A percentile compares a stretch with the other conserved stretches of the same genome.
These are phyloP conservation scores for Melanogaster broomeanus DNA, from an alignment of 768 basidiomycete genomes.

Conservation along the genomic window DNA sequence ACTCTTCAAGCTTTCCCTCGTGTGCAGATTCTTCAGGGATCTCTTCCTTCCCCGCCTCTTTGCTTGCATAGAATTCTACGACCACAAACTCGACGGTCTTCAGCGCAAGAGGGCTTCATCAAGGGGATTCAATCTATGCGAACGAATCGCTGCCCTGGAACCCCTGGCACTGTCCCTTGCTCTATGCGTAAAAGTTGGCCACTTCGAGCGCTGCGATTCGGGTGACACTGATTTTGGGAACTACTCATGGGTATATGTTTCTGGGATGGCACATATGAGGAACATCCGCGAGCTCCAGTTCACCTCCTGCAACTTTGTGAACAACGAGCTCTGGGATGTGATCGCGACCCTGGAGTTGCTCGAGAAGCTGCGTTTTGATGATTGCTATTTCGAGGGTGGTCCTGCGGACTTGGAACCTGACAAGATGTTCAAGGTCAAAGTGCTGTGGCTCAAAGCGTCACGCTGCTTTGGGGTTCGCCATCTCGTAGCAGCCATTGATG, in stretches of 20 bases:
- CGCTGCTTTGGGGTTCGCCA: not conserved
- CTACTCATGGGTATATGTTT: slow-evolving; percentile 1
- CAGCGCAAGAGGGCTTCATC: slow-evolving; percentile 12
- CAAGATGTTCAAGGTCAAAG: slow-evolving; percentile 5
- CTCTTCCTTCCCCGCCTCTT: slow-evolving; percentile 43
- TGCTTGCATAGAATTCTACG: slow-evolving; percentile 26
- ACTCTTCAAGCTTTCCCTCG: slow-evolving; percentile 34
- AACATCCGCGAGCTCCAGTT: slow-evolving; percentile 18
- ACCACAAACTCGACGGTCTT: too few relatives aligned
- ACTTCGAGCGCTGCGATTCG: slow-evolving; percentile 9
- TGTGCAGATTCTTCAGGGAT: slow-evolving; percentile 46
- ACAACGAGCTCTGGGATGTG: slow-evolving; percentile 12
- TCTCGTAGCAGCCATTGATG: not conserved
- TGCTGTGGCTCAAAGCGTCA: slow-evolving; percentile 3
- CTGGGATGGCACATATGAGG: slow-evolving; percentile 13
- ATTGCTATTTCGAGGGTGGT: slow-evolving; percentile 1
- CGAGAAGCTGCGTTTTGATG: slow-evolving; percentile 12
- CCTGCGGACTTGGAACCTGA: not conserved
- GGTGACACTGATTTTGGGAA: too few relatives aligned
- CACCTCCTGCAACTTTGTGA: slow-evolving; percentile 6
- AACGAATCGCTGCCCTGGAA: slow-evolving; percentile 24
- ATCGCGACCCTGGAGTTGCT: slow-evolving; percentile 13
- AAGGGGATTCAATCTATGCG: too few relatives aligned
- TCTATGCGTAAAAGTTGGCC: slow-evolving; percentile 27
- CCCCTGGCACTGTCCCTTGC: slow-evolving; percentile 33